phyloP scores from a whole-genome alignment of 2,329 filamentous ascomycete genomes.

The Fusarium sp. region DNA sequence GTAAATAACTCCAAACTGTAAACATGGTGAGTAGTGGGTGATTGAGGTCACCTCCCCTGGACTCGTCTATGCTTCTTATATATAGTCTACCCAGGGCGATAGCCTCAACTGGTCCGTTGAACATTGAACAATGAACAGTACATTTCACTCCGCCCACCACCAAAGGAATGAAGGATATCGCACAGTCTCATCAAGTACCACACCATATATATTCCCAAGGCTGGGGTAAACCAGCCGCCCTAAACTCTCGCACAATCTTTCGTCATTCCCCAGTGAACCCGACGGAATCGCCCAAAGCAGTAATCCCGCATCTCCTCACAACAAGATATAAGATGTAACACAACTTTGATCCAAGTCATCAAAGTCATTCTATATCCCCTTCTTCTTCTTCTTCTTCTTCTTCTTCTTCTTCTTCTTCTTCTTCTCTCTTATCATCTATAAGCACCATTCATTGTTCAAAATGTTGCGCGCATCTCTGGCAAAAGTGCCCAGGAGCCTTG shows the following conservation, averaged over 20 bases:
- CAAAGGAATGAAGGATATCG: too few relatives aligned
- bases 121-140: too few relatives aligned
- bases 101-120: too few relatives aligned
- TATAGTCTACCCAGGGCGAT: too few relatives aligned
- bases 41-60: too few relatives aligned
- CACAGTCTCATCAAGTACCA: neutral
- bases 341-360: neutral
- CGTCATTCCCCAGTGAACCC: neutral
- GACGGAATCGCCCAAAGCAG: conserved; percentile 46
- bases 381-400: neutral
- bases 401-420: neutral
- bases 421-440: neutral
- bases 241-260: conserved; percentile 1
- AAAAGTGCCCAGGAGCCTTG: conserved; percentile 22
- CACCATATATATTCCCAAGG: conserved; percentile 12
- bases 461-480: conserved; percentile 39
- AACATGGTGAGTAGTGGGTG: too few relatives aligned
- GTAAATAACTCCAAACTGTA: too few relatives aligned
- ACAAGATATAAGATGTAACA: conserved; percentile 34
- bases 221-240: conserved; percentile 10
- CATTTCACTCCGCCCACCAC: too few relatives aligned
- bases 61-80: too few relatives aligned
- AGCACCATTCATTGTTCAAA: neutral
- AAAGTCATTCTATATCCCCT: neutral
- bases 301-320: conserved; percentile 39